A percentile compares a stretch with the other conserved stretches of the same genome.
Evolutionary conservation across 345 rosid genomes (phyloP).

Genomic region (Camelina sativa): DNA sequence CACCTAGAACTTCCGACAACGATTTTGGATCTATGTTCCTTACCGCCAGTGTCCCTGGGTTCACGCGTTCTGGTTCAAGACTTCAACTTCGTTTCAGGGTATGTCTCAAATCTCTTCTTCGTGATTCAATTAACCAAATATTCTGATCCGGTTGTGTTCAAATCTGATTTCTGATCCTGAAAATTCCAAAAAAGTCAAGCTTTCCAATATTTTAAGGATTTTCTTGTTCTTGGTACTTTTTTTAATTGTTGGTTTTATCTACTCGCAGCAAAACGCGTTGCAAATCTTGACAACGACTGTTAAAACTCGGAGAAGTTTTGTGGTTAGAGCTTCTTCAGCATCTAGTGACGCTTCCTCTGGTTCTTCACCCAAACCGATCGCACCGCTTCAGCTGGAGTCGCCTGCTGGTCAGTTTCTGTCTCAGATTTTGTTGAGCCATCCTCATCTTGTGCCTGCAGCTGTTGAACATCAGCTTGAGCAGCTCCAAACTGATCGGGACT

Average conservation of each 20-base stretch:
- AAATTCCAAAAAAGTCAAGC: too few relatives aligned
- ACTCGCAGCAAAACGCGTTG: slow-evolving; percentile 36
- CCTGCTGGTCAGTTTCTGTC: slow-evolving; percentile 92
- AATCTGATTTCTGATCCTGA: slow-evolving; percentile 9
- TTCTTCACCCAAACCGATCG: slow-evolving; percentile 62
- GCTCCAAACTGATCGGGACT: slow-evolving; percentile 84
- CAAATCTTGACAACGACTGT: slow-evolving; percentile 40
- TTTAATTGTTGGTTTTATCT: neutral
- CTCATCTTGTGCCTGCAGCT: slow-evolving; percentile 95
- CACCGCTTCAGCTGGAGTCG: slow-evolving; percentile 86
- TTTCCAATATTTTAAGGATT: neutral
- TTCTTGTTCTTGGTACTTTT: too few relatives aligned
- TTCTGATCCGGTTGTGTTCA: slow-evolving; percentile 1
- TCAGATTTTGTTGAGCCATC: slow-evolving; percentile 82
- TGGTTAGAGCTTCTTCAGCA: slow-evolving; percentile 70
- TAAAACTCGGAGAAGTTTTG: slow-evolving; percentile 51
- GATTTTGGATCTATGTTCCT: slow-evolving; percentile 48
- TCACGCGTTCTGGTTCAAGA: slow-evolving; percentile 39
- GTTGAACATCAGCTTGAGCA: slow-evolving; percentile 96
- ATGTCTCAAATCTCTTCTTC: neutral
- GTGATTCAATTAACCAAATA: neutral
- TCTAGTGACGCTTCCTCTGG: slow-evolving; percentile 58
- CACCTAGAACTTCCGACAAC: slow-evolving; percentile 41
- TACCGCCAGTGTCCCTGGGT: slow-evolving; percentile 46
- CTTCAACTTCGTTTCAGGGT: slow-evolving; percentile 47